phyloP scores from a whole-genome alignment of 345 rosid species.

The Cardamine occulta region DNA sequence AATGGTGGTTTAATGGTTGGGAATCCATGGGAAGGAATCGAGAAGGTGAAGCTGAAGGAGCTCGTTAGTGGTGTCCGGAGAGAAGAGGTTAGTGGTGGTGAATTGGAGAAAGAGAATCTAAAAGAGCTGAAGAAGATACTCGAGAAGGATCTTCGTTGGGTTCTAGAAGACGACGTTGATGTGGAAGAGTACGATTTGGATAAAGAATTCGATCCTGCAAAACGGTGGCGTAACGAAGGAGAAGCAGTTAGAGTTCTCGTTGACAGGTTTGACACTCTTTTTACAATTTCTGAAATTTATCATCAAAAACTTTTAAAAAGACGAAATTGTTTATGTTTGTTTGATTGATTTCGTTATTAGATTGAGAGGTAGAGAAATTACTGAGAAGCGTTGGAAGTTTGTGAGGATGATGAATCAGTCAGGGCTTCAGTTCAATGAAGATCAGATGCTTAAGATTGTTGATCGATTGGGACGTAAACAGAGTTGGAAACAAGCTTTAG shows the following conservation, averaged over 20 bases:
- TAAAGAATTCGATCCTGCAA: constrained; percentile 50
- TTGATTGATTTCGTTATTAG: constrained; percentile 43
- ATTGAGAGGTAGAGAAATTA: constrained; percentile 70
- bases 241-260: constrained; percentile 76
- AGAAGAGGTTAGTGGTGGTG: constrained; percentile 52
- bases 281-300: not conserved
- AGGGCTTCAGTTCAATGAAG: constrained; percentile 77
- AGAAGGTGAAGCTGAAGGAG: constrained; percentile 61
- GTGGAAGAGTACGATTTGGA: constrained; percentile 45
- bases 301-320: not conserved
- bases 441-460: constrained; percentile 82
- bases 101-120: constrained; percentile 59
- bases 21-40: constrained; percentile 90
- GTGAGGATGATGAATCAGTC: constrained; percentile 90
- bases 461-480: constrained; percentile 65
- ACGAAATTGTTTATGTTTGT: not conserved
- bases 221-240: constrained; percentile 65
- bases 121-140: constrained; percentile 70
- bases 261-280: constrained; percentile 49
- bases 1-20: constrained; percentile 52
- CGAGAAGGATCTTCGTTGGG: constrained; percentile 78
- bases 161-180: constrained; percentile 79
- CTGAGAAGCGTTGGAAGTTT: constrained; percentile 83
- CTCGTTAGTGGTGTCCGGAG: constrained; percentile 49
- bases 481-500: constrained; percentile 80